These are phyloP conservation scores for Fragilaria crotonensis DNA, from an alignment of 108 stramenopile genomes.

Conservation along the genomic window DNA sequence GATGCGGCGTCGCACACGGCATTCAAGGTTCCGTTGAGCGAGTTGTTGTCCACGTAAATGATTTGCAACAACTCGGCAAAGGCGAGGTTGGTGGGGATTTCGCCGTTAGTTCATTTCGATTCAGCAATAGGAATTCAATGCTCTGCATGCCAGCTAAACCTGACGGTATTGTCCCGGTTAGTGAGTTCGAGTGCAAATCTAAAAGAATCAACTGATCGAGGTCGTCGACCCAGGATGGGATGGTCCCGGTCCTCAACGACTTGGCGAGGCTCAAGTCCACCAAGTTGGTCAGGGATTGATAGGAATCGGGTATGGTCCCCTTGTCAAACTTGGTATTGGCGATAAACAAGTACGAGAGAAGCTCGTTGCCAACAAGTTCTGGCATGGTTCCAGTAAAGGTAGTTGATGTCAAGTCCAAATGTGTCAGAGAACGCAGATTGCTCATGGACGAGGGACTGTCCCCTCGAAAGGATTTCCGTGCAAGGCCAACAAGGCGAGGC, in stretches of 20 bases:
- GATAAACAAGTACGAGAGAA: constrained; percentile 27
- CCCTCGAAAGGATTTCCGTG: constrained; percentile 42
- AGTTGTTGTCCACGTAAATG: neutral
- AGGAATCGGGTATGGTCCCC: constrained; percentile 8
- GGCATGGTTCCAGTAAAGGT: constrained; percentile 20
- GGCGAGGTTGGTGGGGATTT: constrained; percentile 4
- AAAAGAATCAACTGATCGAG: constrained; percentile 10
- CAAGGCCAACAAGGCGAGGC: constrained; percentile 17
- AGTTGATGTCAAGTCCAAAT: constrained; percentile 34
- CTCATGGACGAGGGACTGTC: neutral
- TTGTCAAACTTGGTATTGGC: constrained; percentile 34
- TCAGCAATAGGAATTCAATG: constrained; percentile 28
- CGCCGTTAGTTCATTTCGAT: constrained; percentile 17
- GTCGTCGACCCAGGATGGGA: constrained; percentile 28
- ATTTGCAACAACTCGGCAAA: neutral
- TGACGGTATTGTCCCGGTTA: constrained; percentile 8
- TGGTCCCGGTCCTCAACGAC: constrained; percentile 7
- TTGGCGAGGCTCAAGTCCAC: constrained; percentile 22
- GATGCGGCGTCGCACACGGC: neutral
- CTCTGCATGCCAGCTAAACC: constrained; percentile 22
- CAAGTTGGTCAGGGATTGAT: neutral
- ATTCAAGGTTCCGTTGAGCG: neutral
- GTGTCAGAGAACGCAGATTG: too few relatives aligned
- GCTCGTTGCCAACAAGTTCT: constrained; percentile 8
- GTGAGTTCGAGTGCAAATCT: constrained; percentile 15